phyloP scores from a whole-genome alignment of 768 basidiomycete genomes.

The Pleurotus pulmonarius region DNA sequence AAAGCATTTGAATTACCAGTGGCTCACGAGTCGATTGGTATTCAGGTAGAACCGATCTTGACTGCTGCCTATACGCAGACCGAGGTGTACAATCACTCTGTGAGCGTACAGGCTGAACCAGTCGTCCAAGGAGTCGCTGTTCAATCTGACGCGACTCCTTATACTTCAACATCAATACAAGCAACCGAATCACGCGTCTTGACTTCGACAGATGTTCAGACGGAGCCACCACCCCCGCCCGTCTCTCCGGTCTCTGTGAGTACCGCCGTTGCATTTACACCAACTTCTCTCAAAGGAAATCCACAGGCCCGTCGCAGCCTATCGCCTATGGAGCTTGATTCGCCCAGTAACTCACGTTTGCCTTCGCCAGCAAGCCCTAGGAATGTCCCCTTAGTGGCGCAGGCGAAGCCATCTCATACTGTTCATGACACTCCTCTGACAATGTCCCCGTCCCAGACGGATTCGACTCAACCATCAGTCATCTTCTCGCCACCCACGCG shows the following conservation, averaged over 20 bases:
- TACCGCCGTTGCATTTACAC: neutral
- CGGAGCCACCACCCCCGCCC: conserved; percentile 11
- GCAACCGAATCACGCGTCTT: conserved; percentile 13
- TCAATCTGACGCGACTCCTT: conserved; percentile 13
- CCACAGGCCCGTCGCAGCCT: conserved; percentile 33
- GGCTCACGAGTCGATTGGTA: conserved; percentile 36
- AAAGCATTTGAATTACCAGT: conserved; percentile 10
- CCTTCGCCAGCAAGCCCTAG: conserved; percentile 12
- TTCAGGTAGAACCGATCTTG: conserved; percentile 37
- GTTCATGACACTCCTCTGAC: neutral
- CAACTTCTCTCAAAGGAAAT: neutral
- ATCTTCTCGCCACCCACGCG: neutral
- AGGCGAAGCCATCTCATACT: neutral
- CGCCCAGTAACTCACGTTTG: conserved; percentile 27
- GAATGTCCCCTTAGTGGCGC: neutral
- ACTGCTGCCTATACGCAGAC: conserved; percentile 37
- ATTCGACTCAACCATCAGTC: conserved; percentile 1
- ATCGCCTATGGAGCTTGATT: conserved; percentile 63
- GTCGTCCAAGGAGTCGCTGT: conserved; percentile 14
- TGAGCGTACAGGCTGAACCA: conserved; percentile 19
- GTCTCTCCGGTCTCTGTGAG: conserved; percentile 3
- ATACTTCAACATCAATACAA: conserved; percentile 14
- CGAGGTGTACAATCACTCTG: conserved; percentile 7
- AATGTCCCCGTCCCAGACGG: conserved; percentile 4
- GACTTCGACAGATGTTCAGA: conserved; percentile 16